Conservation (phyloP, 495 filamentous ascomycete genomes). For the Letharia columbiana region DNA sequence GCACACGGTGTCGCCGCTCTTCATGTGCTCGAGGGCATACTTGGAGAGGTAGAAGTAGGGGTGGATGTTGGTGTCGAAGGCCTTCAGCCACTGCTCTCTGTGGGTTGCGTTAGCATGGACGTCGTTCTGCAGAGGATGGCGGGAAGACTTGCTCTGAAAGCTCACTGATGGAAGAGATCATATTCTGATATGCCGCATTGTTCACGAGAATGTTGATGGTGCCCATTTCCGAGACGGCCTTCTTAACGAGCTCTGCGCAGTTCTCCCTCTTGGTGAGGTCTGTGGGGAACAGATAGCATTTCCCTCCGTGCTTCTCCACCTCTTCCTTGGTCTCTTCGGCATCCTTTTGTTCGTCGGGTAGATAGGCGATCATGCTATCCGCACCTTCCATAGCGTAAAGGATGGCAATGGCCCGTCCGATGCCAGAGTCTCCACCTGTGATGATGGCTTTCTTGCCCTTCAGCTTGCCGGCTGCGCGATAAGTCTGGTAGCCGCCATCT, state of each 20-base stretch:
- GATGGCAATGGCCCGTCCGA: constrained; percentile 69
- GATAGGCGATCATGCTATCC: constrained; percentile 62
- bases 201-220: constrained; percentile 72
- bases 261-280: constrained; percentile 57
- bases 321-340: constrained; percentile 62
- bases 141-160: constrained; percentile 53
- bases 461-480: constrained; percentile 73
- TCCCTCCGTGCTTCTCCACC: constrained; percentile 56
- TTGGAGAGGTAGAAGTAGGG: constrained; percentile 70
- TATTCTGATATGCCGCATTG: constrained; percentile 71
- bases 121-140: constrained; percentile 7
- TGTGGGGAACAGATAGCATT: constrained; percentile 50
- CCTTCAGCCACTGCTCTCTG: constrained; percentile 66
- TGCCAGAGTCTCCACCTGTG: constrained; percentile 76
- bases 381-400: constrained; percentile 81
- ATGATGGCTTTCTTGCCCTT: constrained; percentile 67
- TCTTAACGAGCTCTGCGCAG: constrained; percentile 61
- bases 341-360: constrained; percentile 69
- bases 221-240: constrained; percentile 54
- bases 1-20: constrained; percentile 68
- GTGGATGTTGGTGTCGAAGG: constrained; percentile 71
- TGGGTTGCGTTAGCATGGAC: constrained; percentile 8
- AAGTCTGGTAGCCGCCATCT: constrained; percentile 61
- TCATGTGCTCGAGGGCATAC: constrained; percentile 68
- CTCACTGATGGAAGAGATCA: constrained; percentile 62